Evolutionary conservation across 1,284 basidiomycete species (phyloP), one percentile per base, ranked within the genome.

Genomic region (Coniophora puteana): DNA sequence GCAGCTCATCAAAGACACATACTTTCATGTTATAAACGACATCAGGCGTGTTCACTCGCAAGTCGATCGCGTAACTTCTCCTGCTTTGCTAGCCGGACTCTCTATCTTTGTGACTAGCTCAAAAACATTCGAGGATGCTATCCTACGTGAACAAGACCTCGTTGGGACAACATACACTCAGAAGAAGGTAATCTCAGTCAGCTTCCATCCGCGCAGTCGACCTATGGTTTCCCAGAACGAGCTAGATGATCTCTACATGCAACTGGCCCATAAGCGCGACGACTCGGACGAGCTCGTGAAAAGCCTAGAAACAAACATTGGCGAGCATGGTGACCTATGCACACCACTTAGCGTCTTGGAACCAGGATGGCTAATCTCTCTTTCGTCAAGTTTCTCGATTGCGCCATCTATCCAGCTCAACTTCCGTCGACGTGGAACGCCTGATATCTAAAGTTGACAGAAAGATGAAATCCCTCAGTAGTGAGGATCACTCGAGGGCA

Each of bases 401-500:
- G 8, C 44, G 43, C 18, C 43, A 36, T 3, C n/a, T 54, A 43
- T 16, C 23, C 46, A 6, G 43, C 39, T 29, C 48, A 47, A 20
- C 45, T 57, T 25, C 45, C 51, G 36, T 28, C 24, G 59, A 62
- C 22, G 38, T 45, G 27, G 59, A 59, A 30, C 44, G 52, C 22
- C 43, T 63, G 5, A 43, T 57, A 22, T 45, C 49, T 16, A 33
- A 27, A 14, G 35, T 61, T 6, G 59, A 65, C 27, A 51, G 46
- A 23, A 58, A 48, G 38, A 53, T 44, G 17, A 61, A 46, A 25
- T 62, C 63, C 12, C 52, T 65, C 8, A 50, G 59, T 14, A 58
- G 56, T 32, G 45, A 65, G 29, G 61, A 65, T 30, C 52, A 55
- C 22, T 53, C 55, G 38, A 65, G 45, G 29, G 59, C 61, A 24